These are phyloP conservation scores for Medicago ruthenica DNA, from an alignment of 306 rosid species.

Conservation along the genomic window DNA sequence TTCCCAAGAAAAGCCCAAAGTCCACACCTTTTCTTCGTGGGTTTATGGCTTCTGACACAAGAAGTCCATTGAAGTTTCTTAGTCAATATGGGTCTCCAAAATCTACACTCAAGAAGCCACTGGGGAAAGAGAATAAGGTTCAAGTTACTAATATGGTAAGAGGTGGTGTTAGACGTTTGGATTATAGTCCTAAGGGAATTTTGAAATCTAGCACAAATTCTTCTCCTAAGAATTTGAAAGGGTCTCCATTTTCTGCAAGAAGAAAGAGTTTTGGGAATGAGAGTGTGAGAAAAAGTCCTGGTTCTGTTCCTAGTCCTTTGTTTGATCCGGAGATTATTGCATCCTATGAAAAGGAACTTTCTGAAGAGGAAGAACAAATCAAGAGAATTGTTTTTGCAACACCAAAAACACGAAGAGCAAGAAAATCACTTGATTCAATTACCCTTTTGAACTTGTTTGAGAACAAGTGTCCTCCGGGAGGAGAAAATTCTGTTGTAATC, in stretches of 20 bases:
- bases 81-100: conserved; percentile 79
- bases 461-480: conserved; percentile 72
- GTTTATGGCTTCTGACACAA: conserved; percentile 55
- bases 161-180: conserved; percentile 55
- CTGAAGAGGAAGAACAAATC: conserved; percentile 75
- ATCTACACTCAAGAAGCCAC: conserved; percentile 50
- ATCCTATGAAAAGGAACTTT: conserved; percentile 71
- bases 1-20: conserved; percentile 75
- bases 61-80: conserved; percentile 76
- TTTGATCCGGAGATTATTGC: conserved; percentile 87
- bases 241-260: conserved; percentile 52
- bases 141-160: conserved; percentile 38
- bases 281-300: conserved; percentile 48
- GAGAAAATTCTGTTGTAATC: conserved; percentile 68
- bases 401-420: conserved; percentile 45
- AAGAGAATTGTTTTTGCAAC: conserved; percentile 79
- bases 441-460: conserved; percentile 53
- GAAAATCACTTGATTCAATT: conserved; percentile 46
- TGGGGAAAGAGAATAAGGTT: conserved; percentile 79
- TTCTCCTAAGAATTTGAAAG: conserved; percentile 60
- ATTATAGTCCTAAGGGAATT: conserved; percentile 68
- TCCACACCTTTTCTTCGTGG: conserved; percentile 67
- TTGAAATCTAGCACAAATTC: conserved; percentile 45
- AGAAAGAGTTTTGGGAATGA: conserved; percentile 66
- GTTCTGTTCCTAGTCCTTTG: conserved; percentile 70